Evolutionary conservation across 768 basidiomycete species (phyloP).

Genomic region (Coprinopsis strossmayeri): DNA sequence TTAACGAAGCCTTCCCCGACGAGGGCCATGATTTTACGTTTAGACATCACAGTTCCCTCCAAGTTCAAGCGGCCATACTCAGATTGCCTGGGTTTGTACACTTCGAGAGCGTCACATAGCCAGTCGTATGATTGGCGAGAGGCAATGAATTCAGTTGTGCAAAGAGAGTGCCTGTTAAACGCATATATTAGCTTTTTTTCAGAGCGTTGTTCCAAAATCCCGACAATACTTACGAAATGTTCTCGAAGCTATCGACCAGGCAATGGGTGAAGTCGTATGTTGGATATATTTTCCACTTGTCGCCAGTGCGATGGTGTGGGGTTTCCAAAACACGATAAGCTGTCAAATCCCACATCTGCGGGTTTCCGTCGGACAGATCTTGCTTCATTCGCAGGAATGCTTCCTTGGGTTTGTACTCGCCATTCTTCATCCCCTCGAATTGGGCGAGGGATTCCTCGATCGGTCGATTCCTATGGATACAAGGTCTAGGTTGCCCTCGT

Average conservation of each 20-base stretch:
- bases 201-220: background rate
- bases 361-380: slow-evolving; percentile 86
- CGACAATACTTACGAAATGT: slow-evolving; percentile 92
- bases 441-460: slow-evolving; percentile 81
- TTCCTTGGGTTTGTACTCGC: slow-evolving; percentile 86
- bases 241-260: slow-evolving; percentile 96
- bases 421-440: slow-evolving; percentile 89
- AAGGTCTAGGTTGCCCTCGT: slow-evolving; percentile 73
- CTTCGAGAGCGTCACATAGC: slow-evolving; percentile 95
- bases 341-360: slow-evolving; percentile 99
- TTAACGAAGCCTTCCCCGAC: slow-evolving; percentile 80
- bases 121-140: slow-evolving; percentile 98
- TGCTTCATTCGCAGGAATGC: slow-evolving; percentile 97
- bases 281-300: slow-evolving; percentile 96
- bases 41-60: slow-evolving; percentile 94
- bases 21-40: slow-evolving; percentile 87
- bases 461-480: slow-evolving; percentile 81
- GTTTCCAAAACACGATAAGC: slow-evolving; percentile 91
- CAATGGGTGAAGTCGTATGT: slow-evolving; percentile 99
- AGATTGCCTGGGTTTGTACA: slow-evolving; percentile 95
- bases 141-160: slow-evolving; percentile 92
- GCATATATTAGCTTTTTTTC: background rate
- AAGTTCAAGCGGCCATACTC: slow-evolving; percentile 93
- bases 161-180: slow-evolving; percentile 81
- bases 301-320: slow-evolving; percentile 87